Base-by-base conservation (phyloP, 164 flowering plant genomes). In the Annona cherimola region DNA sequence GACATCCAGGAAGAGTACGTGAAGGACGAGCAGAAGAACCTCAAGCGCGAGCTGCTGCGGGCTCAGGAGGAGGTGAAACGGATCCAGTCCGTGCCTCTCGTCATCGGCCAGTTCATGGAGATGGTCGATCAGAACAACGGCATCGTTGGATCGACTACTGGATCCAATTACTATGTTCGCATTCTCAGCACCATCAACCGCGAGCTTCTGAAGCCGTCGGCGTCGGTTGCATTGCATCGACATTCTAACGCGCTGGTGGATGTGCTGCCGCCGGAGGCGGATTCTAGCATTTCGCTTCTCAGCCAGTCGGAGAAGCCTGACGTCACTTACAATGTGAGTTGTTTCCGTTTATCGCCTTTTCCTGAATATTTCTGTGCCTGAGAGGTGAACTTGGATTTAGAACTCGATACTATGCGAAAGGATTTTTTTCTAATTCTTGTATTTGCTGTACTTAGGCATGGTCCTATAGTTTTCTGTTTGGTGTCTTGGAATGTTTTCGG, bases 271-370 rank as follows among this genome's bases (percentile, higher is more conserved):
- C 98, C 98, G 1, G 98, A 94, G 75, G 98, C 97, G 4, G 98
- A 94, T 69, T 81, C 83, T 3, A 90, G 97, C 76, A 94, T 94
- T 61, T 92, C 98, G 14, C 75, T 94, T n/a, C 85, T 94, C 46
- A 86, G 93, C 73, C 99, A 94, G 80, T 87, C 94, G 2, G 99
- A 94, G 90, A 92, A 91, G 93, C 99, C 99, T 0, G 99, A 92
- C 69, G 97, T 90, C 44, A 82, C 93, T 8, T 94, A 92, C 71
- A 88, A 81, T 77, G 98, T 94, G 59, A 78, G 89, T 80, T 50
- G 57, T 11, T 50, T 50, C 57, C 14, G 16, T 42, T 54, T 41
- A 12, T 7, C 61, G 19, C 18, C 50, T 42, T 42, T 0, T 4
- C 45, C 9, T 63, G 11, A 7, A 16, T 50, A 6, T 50, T 50